These are phyloP conservation scores for Linum usitatissimum DNA, from an alignment of 345 rosid genomes.

Conservation along the genomic window DNA sequence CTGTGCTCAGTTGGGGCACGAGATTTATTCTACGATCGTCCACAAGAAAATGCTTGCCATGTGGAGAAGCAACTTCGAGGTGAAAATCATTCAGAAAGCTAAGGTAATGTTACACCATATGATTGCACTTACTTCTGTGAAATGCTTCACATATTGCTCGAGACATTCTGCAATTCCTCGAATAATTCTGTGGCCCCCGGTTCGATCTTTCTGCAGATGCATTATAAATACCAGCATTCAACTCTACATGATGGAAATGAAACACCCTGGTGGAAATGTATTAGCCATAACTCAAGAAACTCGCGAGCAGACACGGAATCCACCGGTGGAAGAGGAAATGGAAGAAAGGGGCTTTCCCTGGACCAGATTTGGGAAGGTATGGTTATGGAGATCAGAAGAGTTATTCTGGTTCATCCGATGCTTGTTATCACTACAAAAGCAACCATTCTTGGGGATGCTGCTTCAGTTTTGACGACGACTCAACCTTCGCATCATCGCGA, in stretches of 20 bases:
- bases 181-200: background rate
- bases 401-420: conserved; percentile 50
- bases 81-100: conserved; percentile 57
- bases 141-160: too few species aligned
- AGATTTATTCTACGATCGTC: conserved; percentile 74
- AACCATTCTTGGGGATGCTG: conserved; percentile 30
- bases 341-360: conserved; percentile 57
- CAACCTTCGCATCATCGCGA: conserved; percentile 42
- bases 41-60: conserved; percentile 77
- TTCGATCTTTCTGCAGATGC: conserved; percentile 47
- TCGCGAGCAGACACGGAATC: conserved; percentile 22
- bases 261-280: conserved; percentile 23
- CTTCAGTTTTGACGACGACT: conserved; percentile 23
- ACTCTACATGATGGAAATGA: conserved; percentile 61
- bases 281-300: conserved; percentile 12
- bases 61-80: conserved; percentile 69
- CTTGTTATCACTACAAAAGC: conserved; percentile 57
- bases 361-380: conserved; percentile 44
- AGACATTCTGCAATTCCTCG: background rate
- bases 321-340: conserved; percentile 13
- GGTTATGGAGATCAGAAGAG: conserved; percentile 60
- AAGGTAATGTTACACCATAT: conserved; percentile 35
- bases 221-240: conserved; percentile 75
- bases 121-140: background rate
- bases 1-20: conserved; percentile 63